Conservation (phyloP, 768 basidiomycete species). For the Gloeophyllum trabeum region DNA sequence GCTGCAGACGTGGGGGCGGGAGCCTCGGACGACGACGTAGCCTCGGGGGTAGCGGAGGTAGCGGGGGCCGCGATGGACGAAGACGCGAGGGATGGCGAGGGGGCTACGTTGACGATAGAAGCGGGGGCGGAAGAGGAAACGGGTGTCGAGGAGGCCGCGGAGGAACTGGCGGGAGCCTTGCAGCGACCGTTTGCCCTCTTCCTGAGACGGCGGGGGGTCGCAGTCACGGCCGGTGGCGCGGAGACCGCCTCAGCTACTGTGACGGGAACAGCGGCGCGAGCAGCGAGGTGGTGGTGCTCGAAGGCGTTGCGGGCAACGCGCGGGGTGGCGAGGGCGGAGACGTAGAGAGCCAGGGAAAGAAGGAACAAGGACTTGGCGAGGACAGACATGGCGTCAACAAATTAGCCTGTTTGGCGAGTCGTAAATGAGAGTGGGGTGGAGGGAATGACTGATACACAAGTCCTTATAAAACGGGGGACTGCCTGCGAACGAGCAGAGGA, state of each 20-base stretch:
- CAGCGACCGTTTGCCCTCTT: constrained; percentile 10
- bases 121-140: not conserved
- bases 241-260: constrained; percentile 11
- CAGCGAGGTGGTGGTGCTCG: constrained; percentile 33
- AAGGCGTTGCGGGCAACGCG: constrained; percentile 24
- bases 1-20: constrained; percentile 10
- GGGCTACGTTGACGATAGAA: not conserved
- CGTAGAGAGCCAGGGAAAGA: constrained; percentile 29
- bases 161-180: constrained; percentile 9
- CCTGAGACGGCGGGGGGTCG: constrained; percentile 2
- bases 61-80: not conserved
- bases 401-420: no score
- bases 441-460: no score
- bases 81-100: not conserved
- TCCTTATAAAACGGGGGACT: no score
- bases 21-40: not conserved
- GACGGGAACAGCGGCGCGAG: constrained; percentile 25
- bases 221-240: constrained; percentile 5
- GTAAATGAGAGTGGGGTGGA: no score
- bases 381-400: constrained; percentile 26
- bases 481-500: no score
- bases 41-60: not conserved
- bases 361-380: constrained; percentile 31
- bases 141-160: constrained; percentile 7
- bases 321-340: constrained; percentile 22